phyloP scores from a whole-genome alignment of 352 stramenopile genomes.

The Phytophthora parvispora region DNA sequence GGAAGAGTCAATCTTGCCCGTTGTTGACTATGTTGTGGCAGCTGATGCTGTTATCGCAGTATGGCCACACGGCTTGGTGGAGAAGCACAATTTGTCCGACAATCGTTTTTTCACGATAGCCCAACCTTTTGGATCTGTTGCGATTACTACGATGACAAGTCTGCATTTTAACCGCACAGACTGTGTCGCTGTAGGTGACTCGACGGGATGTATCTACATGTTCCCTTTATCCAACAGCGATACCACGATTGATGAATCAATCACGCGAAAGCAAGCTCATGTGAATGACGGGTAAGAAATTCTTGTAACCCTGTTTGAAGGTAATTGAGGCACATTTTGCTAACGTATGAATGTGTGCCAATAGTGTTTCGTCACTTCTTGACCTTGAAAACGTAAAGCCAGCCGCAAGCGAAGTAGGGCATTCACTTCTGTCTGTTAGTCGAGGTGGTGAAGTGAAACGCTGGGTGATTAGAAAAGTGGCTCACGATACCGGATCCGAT shows the following conservation, averaged over 20 bases:
- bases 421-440: slow-evolving; percentile 43
- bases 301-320: background rate
- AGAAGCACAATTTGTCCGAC: slow-evolving; percentile 38
- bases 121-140: slow-evolving; percentile 12
- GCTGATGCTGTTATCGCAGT: slow-evolving; percentile 36
- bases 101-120: slow-evolving; percentile 39
- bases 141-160: slow-evolving; percentile 23
- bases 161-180: slow-evolving; percentile 5
- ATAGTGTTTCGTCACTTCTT: slow-evolving; percentile 24
- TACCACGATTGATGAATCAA: background rate
- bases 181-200: slow-evolving; percentile 30
- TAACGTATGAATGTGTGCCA: background rate
- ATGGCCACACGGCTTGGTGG: slow-evolving; percentile 43
- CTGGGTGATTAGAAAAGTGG: slow-evolving; percentile 35
- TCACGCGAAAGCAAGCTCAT: slow-evolving; percentile 32
- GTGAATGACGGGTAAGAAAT: slow-evolving; percentile 31
- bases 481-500: slow-evolving; percentile 1
- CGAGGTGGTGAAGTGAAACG: slow-evolving; percentile 57
- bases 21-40: slow-evolving; percentile 33
- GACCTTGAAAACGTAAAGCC: slow-evolving; percentile 11
- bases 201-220: slow-evolving; percentile 18
- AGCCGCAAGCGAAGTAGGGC: background rate
- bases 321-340: background rate
- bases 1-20: slow-evolving; percentile 4
- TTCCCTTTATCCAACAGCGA: slow-evolving; percentile 16